phyloP scores from a whole-genome alignment of 202 grass and related monocot genomes.

The Digitaria exilis region DNA sequence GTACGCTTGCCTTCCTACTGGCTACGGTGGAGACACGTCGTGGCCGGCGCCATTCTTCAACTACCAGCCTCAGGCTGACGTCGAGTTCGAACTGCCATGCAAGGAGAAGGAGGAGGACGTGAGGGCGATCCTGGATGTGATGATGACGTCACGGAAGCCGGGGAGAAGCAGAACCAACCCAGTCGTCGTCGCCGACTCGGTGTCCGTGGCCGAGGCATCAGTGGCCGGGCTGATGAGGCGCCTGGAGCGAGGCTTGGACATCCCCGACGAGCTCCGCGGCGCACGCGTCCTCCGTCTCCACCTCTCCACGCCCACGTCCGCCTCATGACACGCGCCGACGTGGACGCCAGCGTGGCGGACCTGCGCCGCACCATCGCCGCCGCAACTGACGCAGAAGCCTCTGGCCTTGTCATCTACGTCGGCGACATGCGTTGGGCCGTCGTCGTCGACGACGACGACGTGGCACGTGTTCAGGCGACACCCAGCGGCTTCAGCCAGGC shows the following conservation, averaged over 20 bases:
- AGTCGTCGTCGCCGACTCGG: slow-evolving; percentile 64
- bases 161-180: slow-evolving; percentile 51
- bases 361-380: slow-evolving; percentile 47
- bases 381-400: background rate
- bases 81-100: background rate
- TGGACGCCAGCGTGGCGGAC: slow-evolving; percentile 43
- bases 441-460: slow-evolving; percentile 39
- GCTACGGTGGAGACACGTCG: background rate
- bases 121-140: slow-evolving; percentile 63
- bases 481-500: slow-evolving; percentile 29
- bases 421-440: slow-evolving; percentile 76
- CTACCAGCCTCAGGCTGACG: background rate
- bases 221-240: slow-evolving; percentile 48
- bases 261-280: slow-evolving; percentile 47
- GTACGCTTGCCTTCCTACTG: background rate
- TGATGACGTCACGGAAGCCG: slow-evolving; percentile 55
- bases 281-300: slow-evolving; percentile 45
- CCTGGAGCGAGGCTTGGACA: slow-evolving; percentile 40
- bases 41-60: slow-evolving; percentile 46
- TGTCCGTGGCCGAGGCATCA: slow-evolving; percentile 45
- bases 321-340: slow-evolving; percentile 35
- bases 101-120: slow-evolving; percentile 61
- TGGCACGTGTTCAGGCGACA: background rate
- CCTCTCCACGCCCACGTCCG: slow-evolving; percentile 55
- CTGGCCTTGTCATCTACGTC: slow-evolving; percentile 57